These are phyloP conservation scores for Saccharomyces hybrid DNA, from an alignment of 1,139 yeast genomes.

Conservation along the genomic window DNA sequence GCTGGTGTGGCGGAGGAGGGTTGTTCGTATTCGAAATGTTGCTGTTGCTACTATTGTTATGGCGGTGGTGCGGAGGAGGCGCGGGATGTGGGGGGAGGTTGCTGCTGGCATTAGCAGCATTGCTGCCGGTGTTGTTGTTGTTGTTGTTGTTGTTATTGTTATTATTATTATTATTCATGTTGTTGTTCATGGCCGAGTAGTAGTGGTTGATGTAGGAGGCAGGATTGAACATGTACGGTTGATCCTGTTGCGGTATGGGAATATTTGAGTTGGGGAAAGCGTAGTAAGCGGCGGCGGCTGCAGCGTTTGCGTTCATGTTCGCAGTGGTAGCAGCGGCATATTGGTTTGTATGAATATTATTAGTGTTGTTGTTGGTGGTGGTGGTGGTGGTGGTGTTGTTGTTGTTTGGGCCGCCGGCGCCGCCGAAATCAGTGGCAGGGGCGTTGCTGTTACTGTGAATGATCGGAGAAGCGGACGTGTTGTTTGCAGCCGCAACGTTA, in stretches of 20 bases:
- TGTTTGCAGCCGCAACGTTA: background rate
- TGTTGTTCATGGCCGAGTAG: background rate
- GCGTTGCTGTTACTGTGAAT: constrained; percentile 1
- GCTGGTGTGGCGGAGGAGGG: background rate
- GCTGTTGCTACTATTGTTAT: constrained; percentile 4
- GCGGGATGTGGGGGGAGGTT: constrained; percentile 1
- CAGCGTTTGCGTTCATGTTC: constrained; percentile 2
- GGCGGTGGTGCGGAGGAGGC: constrained; percentile 3
- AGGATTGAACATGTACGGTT: background rate
- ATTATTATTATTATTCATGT: constrained; percentile 1
- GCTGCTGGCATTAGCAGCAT: background rate
- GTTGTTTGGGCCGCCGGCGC: background rate
- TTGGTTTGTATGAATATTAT: background rate
- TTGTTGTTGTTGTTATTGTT: constrained; percentile 3
- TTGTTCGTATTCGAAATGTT: background rate
- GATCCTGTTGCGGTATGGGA: constrained; percentile 3
- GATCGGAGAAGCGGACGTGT: background rate
- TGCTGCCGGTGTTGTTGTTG: constrained; percentile 5
- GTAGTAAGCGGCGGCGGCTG: background rate
- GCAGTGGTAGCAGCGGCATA: background rate
- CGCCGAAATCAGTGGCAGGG: background rate
- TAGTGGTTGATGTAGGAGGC: constrained; percentile 1
- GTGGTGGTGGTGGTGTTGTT: background rate
- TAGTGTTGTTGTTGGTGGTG: background rate
- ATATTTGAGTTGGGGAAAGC: background rate